A percentile compares a stretch with the other conserved stretches of the same genome.
These are phyloP conservation scores for Scytalidium sp. DNA, from an alignment of 2,329 filamentous ascomycete species.

Conservation along the genomic window DNA sequence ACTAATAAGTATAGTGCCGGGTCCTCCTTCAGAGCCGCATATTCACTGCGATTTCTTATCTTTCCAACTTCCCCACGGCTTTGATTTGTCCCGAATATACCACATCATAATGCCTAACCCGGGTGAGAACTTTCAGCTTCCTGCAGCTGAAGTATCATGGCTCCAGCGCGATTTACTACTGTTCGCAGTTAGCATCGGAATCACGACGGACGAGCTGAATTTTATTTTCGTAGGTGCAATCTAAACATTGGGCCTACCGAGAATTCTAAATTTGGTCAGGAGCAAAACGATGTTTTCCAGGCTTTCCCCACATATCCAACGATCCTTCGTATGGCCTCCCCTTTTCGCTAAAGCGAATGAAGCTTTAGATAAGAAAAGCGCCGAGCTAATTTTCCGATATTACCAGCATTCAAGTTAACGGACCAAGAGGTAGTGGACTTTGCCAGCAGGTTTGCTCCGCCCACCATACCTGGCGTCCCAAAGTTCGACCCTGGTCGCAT, in stretches of 20 bases:
- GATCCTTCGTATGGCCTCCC: constrained; percentile 60
- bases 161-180: constrained; percentile 79
- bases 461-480: constrained; percentile 34
- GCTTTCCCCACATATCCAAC: constrained; percentile 86
- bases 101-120: neutral
- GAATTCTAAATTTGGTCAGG: constrained; percentile 44
- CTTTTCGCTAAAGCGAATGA: too few species aligned
- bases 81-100: too few species aligned
- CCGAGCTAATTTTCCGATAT: constrained; percentile 82
- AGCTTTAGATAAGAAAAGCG: too few species aligned
- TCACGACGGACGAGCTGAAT: constrained; percentile 76
- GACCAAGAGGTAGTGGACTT: constrained; percentile 42
- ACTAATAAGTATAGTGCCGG: too few species aligned
- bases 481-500: constrained; percentile 36
- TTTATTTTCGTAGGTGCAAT: constrained; percentile 70
- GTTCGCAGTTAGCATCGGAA: constrained; percentile 83
- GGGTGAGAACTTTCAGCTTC: constrained; percentile 72
- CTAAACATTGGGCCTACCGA: constrained; percentile 8
- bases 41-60: too few species aligned
- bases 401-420: constrained; percentile 54
- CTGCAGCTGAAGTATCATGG: constrained; percentile 71
- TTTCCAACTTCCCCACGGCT: too few species aligned
- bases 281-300: constrained; percentile 77
- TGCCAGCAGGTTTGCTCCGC: constrained; percentile 30
- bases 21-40: too few species aligned